phyloP scores from a whole-genome alignment of 2,329 filamentous ascomycete species.

The Venturia carpophila region DNA sequence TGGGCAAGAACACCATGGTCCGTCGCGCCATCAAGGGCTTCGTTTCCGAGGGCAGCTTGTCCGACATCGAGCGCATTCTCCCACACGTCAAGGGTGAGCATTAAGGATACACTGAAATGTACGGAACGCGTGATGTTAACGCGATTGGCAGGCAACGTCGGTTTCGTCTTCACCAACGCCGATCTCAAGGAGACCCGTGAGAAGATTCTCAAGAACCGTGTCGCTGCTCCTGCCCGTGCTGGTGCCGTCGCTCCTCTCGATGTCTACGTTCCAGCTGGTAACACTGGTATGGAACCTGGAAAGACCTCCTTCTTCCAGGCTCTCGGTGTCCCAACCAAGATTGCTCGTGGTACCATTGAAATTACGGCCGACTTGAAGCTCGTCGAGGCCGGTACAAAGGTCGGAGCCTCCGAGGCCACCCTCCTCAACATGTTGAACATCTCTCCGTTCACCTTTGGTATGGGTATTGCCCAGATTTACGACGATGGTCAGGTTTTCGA shows the following conservation, averaged over 20 bases:
- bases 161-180: conserved; percentile 98
- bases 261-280: conserved; percentile 93
- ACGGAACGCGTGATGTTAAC: conserved; percentile 5
- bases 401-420: conserved; percentile 97
- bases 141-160: conserved; percentile 64
- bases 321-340: conserved; percentile 99
- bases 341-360: conserved; percentile 99
- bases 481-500: conserved; percentile 92
- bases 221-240: conserved; percentile 94
- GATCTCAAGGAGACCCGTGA: conserved; percentile 90
- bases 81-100: conserved; percentile 73
- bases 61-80: conserved; percentile 97
- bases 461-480: conserved; percentile 94
- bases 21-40: conserved; percentile 97
- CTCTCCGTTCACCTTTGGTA: conserved; percentile 99
- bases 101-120: neutral
- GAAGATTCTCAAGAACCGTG: conserved; percentile 94
- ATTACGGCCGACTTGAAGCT: conserved; percentile 98
- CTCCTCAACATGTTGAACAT: conserved; percentile 99
- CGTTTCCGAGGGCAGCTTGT: conserved; percentile 60
- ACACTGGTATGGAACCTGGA: conserved; percentile 99
- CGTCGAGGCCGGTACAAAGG: conserved; percentile 84
- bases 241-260: conserved; percentile 91
- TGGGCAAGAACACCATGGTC: conserved; percentile 99
- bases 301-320: conserved; percentile 99